Base-by-base conservation (phyloP, 345 rosid species). In the Euphorbia lathyris region DNA sequence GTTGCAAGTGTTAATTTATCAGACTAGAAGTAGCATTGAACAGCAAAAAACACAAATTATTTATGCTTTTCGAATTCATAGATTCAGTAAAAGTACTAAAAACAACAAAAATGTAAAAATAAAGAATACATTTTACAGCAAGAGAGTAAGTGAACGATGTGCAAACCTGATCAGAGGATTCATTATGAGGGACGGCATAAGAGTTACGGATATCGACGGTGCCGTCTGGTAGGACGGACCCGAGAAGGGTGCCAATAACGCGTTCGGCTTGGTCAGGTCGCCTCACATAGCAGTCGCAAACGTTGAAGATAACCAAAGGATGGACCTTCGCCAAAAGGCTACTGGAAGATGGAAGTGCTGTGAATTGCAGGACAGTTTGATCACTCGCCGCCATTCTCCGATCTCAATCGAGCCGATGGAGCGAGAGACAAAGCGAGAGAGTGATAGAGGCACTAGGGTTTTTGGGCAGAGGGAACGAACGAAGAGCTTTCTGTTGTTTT, bases 121-220 rank as follows among this genome's bases (percentile, higher is more conserved):
- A 26, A 5, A 22, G 13, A 32, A 3, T 0, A 13, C 22, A 36
- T 20, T 38, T 25, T 6, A 50, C 19, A 19, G 56, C 5, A 17
- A 19, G 7, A 2, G 10, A 53, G 3, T 8, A 14, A n/a, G 9
- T 4, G 55, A 30, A 48, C 16, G n/a, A 23, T 22, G 12, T 19
- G 63, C 26, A 7, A 25, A 92, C 97, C 99, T 92, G 97, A 66
- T 84, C 96, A 50, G 91, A 83, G 51, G 86, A 87, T 77, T 96
- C 99, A 26, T 88, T 92, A 83, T 96, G 98, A 78, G 99, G 99
- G 52, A 96, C 98, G 34, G 93, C 99, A 60, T 90, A 92, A 16
- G 96, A 96, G 75, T 96, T 92, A 30, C 99, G 91, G 66, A 96
- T 80, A 50, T 96, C 99, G 9, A 96, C 93, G 7, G 98, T 87